These are phyloP conservation scores for Huntiella savannae DNA, from an alignment of 2,329 filamentous ascomycete genomes.

Conservation along the genomic window DNA sequence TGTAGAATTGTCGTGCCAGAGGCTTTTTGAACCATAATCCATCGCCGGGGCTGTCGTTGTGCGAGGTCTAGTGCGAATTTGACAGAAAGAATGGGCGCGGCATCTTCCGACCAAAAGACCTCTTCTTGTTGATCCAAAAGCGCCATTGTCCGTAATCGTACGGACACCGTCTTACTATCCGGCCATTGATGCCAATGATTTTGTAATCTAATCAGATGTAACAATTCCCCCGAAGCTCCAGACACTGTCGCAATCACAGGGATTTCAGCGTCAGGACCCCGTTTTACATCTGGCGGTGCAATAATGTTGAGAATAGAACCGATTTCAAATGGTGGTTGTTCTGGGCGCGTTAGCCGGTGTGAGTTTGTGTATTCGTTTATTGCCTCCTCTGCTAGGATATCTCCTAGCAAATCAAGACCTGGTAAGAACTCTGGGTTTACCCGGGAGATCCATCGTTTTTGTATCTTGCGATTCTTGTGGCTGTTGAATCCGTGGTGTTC, in stretches of 20 bases:
- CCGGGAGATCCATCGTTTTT: conserved; percentile 31
- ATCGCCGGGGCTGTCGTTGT: conserved; percentile 23
- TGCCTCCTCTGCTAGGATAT: conserved; percentile 20
- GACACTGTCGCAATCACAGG: conserved; percentile 28
- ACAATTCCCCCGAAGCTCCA: conserved; percentile 37
- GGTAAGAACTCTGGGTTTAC: conserved; percentile 30
- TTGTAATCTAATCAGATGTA: conserved; percentile 34
- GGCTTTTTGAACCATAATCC: conserved; percentile 35
- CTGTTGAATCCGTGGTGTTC: too few species aligned
- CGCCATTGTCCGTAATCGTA: conserved; percentile 28
- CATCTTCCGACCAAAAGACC: conserved; percentile 34
- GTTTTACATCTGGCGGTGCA: conserved; percentile 8
- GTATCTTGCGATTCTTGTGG: conserved; percentile 14
- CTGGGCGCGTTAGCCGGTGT: conserved; percentile 3
- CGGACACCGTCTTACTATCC: conserved; percentile 23
- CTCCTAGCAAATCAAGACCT: conserved; percentile 19
- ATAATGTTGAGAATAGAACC: conserved; percentile 32
- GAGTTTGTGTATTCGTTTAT: conserved; percentile 1
- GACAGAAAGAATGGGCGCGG: conserved; percentile 29
- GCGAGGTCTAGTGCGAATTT: conserved; percentile 25
- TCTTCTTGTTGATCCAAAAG: conserved; percentile 25
- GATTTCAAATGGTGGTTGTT: conserved; percentile 26
- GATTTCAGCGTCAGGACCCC: conserved; percentile 14
- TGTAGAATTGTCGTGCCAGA: conserved; percentile 32
- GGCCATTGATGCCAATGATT: conserved; percentile 37